phyloP scores from a whole-genome alignment of 2,329 filamentous ascomycete genomes.

The Blastomyces emzantsi region DNA sequence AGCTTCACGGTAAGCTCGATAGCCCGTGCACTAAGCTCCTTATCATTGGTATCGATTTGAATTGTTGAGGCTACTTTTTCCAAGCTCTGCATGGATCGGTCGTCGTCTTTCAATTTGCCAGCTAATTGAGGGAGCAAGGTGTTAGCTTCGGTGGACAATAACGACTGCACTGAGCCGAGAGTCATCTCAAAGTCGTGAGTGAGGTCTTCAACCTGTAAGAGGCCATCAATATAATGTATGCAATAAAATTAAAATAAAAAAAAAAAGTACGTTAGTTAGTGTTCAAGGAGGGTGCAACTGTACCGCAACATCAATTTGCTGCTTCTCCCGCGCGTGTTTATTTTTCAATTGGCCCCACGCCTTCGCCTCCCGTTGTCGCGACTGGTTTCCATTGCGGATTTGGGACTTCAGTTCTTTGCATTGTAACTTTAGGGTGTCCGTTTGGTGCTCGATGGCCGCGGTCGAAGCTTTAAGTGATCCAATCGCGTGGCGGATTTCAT shows the following conservation, averaged over 20 bases:
- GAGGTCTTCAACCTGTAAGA: conserved; percentile 29
- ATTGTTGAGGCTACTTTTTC: conserved; percentile 25
- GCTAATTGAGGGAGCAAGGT: conserved; percentile 28
- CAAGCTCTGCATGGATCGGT: conserved; percentile 25
- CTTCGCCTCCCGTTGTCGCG: conserved; percentile 20
- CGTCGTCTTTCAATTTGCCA: conserved; percentile 30
- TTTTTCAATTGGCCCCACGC: conserved; percentile 26
- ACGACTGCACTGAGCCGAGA: conserved; percentile 26
- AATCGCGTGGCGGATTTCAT: conserved; percentile 31
- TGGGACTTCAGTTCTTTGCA: conserved; percentile 25
- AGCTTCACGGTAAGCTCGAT: conserved; percentile 24
- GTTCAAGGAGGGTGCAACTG: neutral
- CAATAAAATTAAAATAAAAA: conserved; percentile 5
- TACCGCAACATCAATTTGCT: conserved; percentile 29
- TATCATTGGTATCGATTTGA: conserved; percentile 25
- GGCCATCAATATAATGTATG: conserved; percentile 11
- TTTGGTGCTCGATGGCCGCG: conserved; percentile 27
- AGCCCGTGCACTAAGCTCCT: conserved; percentile 23
- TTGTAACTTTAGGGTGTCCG: conserved; percentile 26
- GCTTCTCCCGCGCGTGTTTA: conserved; percentile 30
- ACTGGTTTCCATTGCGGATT: conserved; percentile 19
- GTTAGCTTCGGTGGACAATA: conserved; percentile 25
- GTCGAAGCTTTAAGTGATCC: conserved; percentile 32
- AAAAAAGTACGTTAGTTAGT: too few species aligned
- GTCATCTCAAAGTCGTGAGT: conserved; percentile 25